phyloP scores from a whole-genome alignment of 1,284 basidiomycete genomes.

The Leccinum griseonigrum region DNA sequence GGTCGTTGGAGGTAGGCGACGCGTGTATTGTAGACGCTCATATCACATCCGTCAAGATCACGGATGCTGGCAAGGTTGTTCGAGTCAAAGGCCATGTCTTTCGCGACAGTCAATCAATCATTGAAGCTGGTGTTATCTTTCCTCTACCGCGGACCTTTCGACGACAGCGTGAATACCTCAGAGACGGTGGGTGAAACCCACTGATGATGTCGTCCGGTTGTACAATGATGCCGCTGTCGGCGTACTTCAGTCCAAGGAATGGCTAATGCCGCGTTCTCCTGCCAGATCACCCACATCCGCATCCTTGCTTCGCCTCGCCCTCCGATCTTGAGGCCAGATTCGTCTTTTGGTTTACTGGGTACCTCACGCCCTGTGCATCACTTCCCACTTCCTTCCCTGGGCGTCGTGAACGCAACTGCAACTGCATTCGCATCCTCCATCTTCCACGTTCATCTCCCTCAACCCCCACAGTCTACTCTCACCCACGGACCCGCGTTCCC shows the following conservation, averaged over 20 bases:
- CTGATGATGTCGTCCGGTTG: slow-evolving; percentile 77
- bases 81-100: slow-evolving; percentile 88
- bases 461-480: too few species aligned
- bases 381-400: too few species aligned
- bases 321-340: too few species aligned
- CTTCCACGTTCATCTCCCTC: too few species aligned
- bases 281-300: too few species aligned
- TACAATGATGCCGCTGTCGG: slow-evolving; percentile 81
- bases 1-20: slow-evolving; percentile 85
- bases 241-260: slow-evolving; percentile 93
- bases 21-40: slow-evolving; percentile 87
- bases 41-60: slow-evolving; percentile 89
- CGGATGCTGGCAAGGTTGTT: slow-evolving; percentile 90
- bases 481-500: too few species aligned
- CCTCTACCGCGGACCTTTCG: slow-evolving; percentile 94
- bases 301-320: too few species aligned
- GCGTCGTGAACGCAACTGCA: too few species aligned
- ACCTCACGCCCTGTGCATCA: too few species aligned
- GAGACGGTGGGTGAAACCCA: slow-evolving; percentile 89
- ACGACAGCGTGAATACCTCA: slow-evolving; percentile 94
- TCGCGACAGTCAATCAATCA: slow-evolving; percentile 74
- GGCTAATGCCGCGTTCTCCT: slow-evolving; percentile 55
- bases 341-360: too few species aligned
- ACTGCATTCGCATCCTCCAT: too few species aligned
- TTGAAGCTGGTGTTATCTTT: slow-evolving; percentile 96